phyloP scores from a whole-genome alignment of 1,284 basidiomycete genomes.

The Ceratobasidium sp. region DNA sequence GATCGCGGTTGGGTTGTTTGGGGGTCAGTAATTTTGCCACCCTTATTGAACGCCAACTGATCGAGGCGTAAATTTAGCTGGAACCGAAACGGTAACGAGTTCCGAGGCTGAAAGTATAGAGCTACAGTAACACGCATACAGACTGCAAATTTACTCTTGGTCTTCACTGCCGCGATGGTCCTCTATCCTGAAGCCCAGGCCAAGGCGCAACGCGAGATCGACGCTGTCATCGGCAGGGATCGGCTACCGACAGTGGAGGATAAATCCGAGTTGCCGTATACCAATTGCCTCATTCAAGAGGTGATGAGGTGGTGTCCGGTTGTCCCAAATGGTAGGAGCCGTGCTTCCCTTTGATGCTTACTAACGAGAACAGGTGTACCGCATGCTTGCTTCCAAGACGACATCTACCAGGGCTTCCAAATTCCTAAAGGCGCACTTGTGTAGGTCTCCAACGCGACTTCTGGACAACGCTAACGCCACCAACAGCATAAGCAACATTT shows the following conservation, averaged over 20 bases:
- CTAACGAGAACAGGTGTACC: slow-evolving; percentile 29
- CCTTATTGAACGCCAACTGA: neutral
- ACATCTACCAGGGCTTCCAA: slow-evolving; percentile 37
- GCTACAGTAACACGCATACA: neutral
- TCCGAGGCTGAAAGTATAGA: neutral
- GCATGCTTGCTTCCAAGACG: slow-evolving; percentile 38
- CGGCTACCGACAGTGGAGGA: slow-evolving; percentile 34
- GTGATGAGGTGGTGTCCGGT: slow-evolving; percentile 33
- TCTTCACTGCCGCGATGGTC: slow-evolving; percentile 10
- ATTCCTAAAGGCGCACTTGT: slow-evolving; percentile 41
- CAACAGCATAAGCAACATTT: neutral
- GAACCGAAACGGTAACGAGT: neutral
- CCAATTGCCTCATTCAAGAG: slow-evolving; percentile 33
- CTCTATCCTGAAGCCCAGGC: slow-evolving; percentile 33
- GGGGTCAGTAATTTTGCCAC: neutral
- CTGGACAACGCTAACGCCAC: too few species aligned
- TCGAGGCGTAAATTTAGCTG: neutral
- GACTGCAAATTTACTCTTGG: slow-evolving; percentile 6
- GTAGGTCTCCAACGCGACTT: neutral
- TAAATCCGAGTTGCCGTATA: slow-evolving; percentile 23
- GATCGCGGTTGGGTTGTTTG: slow-evolving; percentile 7
- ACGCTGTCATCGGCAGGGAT: slow-evolving; percentile 27
- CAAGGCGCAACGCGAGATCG: slow-evolving; percentile 38
- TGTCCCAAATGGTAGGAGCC: neutral
- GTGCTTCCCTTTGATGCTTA: neutral